Evolutionary conservation across 176 grass and related monocot genomes (phyloP).

Genomic region (Musa acuminata): DNA sequence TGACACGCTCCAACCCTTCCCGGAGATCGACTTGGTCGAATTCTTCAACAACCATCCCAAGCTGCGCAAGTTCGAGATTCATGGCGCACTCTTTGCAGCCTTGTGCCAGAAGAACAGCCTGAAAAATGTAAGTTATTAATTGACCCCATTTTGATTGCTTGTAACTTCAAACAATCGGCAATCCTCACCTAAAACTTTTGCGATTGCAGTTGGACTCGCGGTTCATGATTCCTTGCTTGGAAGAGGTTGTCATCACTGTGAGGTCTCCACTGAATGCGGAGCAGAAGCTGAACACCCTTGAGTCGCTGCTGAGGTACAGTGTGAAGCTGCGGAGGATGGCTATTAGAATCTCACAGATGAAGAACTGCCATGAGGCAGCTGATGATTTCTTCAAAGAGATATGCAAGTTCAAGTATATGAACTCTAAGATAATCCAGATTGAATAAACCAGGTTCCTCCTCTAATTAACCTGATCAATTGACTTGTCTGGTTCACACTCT

Average conservation of each 20-base stretch:
- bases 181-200: not conserved
- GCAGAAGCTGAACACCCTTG: slow-evolving; percentile 78
- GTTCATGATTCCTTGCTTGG: slow-evolving; percentile 73
- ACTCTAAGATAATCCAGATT: slow-evolving; percentile 51
- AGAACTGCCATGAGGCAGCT: slow-evolving; percentile 82
- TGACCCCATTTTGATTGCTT: not conserved
- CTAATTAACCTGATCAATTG: slow-evolving; percentile 5
- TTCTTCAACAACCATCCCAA: slow-evolving; percentile 80
- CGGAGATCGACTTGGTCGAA: slow-evolving; percentile 72
- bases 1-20: slow-evolving; percentile 68
- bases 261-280: slow-evolving; percentile 92
- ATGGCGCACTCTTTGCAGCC: slow-evolving; percentile 92
- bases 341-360: slow-evolving; percentile 96
- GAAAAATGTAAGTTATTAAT: slow-evolving; percentile 40
- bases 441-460: slow-evolving; percentile 41
- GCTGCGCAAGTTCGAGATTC: slow-evolving; percentile 78
- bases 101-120: slow-evolving; percentile 94
- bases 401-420: slow-evolving; percentile 84
- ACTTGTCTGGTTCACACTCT: not conserved
- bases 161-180: not conserved
- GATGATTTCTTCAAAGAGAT: slow-evolving; percentile 98
- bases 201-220: slow-evolving; percentile 62
- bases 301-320: slow-evolving; percentile 67
- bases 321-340: slow-evolving; percentile 57
- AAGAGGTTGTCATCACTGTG: slow-evolving; percentile 81